Percentiles rank a stretch among this genome's conserved stretches.
Conservation (phyloP, 805 yeast genomes). For the Hanseniaspora jakobsenii region DNA sequence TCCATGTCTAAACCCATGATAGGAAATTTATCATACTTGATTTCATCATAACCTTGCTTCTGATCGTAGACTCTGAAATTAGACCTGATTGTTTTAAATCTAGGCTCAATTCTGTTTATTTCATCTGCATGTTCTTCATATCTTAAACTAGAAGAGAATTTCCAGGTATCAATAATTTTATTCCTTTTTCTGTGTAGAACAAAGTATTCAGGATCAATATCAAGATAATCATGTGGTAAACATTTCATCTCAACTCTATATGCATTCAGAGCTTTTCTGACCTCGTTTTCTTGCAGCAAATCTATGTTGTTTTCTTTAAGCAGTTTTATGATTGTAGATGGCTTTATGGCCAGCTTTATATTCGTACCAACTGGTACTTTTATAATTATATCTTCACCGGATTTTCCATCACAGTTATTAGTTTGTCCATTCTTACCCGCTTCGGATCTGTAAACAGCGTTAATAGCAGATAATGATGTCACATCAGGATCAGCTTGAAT, state of each 20-base stretch:
- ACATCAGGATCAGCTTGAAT: slow-evolving; percentile 67
- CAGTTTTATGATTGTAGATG: slow-evolving; percentile 34
- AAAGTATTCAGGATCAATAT: slow-evolving; percentile 32
- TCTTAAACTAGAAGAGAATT: slow-evolving; percentile 38
- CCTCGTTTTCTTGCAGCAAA: slow-evolving; percentile 19
- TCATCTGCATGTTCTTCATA: slow-evolving; percentile 50
- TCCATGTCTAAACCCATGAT: slow-evolving; percentile 65
- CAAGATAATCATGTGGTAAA: slow-evolving; percentile 24
- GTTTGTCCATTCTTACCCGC: slow-evolving; percentile 62
- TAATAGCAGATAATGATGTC: slow-evolving; percentile 57
- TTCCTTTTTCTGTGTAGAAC: slow-evolving; percentile 43
- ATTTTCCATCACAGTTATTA: slow-evolving; percentile 73
- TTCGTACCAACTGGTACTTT: slow-evolving; percentile 89
- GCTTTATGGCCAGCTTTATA: slow-evolving; percentile 74
- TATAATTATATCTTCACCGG: slow-evolving; percentile 66
- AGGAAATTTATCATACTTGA: slow-evolving; percentile 59
- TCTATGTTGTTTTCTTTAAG: slow-evolving; percentile 19
- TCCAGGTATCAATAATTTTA: slow-evolving; percentile 51
- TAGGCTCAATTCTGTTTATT: slow-evolving; percentile 52
- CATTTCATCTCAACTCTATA: slow-evolving; percentile 27
- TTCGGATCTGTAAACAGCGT: slow-evolving; percentile 56
- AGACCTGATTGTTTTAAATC: slow-evolving; percentile 51
- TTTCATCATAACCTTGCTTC: slow-evolving; percentile 45
- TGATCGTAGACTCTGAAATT: slow-evolving; percentile 56
- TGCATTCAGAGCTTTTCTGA: slow-evolving; percentile 20